Percentiles rank a stretch among this genome's conserved stretches.
phyloP scores from a whole-genome alignment of 192 early-diverging fungal species.

The Oehlia diaphana region DNA sequence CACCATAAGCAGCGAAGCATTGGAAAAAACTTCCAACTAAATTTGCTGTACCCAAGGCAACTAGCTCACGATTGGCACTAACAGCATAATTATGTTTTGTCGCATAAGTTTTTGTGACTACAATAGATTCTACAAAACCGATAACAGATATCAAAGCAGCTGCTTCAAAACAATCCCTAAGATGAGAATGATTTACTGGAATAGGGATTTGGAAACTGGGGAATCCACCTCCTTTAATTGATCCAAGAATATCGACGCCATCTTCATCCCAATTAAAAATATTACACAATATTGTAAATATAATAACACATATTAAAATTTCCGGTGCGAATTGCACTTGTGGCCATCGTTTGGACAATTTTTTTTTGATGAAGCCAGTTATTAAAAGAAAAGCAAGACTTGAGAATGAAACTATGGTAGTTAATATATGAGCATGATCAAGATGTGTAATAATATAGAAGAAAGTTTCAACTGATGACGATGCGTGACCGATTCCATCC shows the following conservation, averaged over 20 bases:
- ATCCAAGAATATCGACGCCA: slow-evolving; percentile 80
- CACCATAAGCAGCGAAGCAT: slow-evolving; percentile 81
- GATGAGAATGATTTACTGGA: slow-evolving; percentile 46
- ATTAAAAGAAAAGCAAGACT: slow-evolving; percentile 70
- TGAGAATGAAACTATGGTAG: slow-evolving; percentile 67
- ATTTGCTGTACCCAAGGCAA: slow-evolving; percentile 92
- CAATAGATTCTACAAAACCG: slow-evolving; percentile 97
- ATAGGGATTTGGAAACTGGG: slow-evolving; percentile 63
- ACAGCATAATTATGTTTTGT: slow-evolving; percentile 89
- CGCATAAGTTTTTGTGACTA: slow-evolving; percentile 90
- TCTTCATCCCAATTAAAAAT: slow-evolving; percentile 67
- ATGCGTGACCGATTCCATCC: slow-evolving; percentile 56
- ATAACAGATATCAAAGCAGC: slow-evolving; percentile 91
- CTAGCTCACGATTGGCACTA: slow-evolving; percentile 94
- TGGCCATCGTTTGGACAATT: slow-evolving; percentile 44
- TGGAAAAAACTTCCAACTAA: slow-evolving; percentile 78
- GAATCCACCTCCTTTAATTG: slow-evolving; percentile 65
- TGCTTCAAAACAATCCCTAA: slow-evolving; percentile 76
- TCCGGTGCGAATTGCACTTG: slow-evolving; percentile 87
- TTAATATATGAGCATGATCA: slow-evolving; percentile 64
- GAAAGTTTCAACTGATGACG: slow-evolving; percentile 80
- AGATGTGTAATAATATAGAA: slow-evolving; percentile 67
- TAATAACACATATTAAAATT: slow-evolving; percentile 83
- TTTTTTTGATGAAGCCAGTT: slow-evolving; percentile 56
- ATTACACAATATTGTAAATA: slow-evolving; percentile 65